phyloP scores from a whole-genome alignment of 345 rosid species.

The Eucalyptus melliodora region DNA sequence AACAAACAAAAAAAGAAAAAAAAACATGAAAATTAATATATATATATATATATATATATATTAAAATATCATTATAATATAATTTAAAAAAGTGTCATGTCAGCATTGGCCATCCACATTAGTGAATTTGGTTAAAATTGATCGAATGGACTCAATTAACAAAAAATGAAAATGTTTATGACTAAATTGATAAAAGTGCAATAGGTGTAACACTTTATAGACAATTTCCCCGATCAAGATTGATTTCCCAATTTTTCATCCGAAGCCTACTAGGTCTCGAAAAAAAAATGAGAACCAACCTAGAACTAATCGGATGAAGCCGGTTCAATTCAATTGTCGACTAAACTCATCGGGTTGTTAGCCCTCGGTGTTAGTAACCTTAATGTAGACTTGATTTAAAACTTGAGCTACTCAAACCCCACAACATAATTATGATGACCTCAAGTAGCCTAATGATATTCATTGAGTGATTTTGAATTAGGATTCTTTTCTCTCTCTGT shows the following conservation, averaged over 20 bases:
- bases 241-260: neutral
- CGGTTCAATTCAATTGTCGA: neutral
- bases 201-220: too few species aligned
- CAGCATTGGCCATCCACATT: too few species aligned
- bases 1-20: fast-evolving
- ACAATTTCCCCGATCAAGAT: neutral
- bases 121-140: too few species aligned
- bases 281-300: neutral
- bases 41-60: too few species aligned
- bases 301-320: neutral
- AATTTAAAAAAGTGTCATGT: too few species aligned
- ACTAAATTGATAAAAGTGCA: too few species aligned
- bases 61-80: too few species aligned
- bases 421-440: neutral
- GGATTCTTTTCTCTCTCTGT: neutral
- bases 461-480: neutral
- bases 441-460: neutral
- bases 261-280: neutral
- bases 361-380: neutral
- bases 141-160: fast-evolving
- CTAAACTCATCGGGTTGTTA: neutral
- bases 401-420: neutral
- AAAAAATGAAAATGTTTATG: fast-evolving
- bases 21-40: too few species aligned
- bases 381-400: neutral